These are phyloP conservation scores for Calycina herbarum DNA, from an alignment of 2,329 filamentous ascomycete genomes.

Conservation along the genomic window DNA sequence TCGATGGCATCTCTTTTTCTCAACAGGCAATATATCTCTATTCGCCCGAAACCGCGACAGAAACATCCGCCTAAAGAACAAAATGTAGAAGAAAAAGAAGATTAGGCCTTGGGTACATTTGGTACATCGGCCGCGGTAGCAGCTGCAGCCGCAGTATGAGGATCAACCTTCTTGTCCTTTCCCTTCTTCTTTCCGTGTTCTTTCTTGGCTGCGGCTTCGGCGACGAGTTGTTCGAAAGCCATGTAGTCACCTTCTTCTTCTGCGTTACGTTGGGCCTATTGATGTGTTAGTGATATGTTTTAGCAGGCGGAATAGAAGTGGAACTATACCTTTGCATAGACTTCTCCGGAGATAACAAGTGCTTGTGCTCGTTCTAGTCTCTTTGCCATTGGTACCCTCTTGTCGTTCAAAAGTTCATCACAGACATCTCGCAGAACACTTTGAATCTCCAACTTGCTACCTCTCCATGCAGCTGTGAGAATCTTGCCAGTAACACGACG, in stretches of 20 bases:
- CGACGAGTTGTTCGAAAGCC: slow-evolving; percentile 97
- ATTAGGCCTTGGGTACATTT: slow-evolving; percentile 40
- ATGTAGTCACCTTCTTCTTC: slow-evolving; percentile 99
- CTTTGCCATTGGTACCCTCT: slow-evolving; percentile 79
- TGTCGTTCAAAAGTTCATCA: slow-evolving; percentile 78
- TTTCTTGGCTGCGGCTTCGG: slow-evolving; percentile 94
- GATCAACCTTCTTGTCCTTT: slow-evolving; percentile 47
- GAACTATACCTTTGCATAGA: slow-evolving; percentile 75
- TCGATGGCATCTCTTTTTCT: too few relatives aligned
- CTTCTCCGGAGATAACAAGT: slow-evolving; percentile 81
- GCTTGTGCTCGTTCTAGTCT: slow-evolving; percentile 88
- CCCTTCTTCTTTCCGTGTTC: slow-evolving; percentile 66
- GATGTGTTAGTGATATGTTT: background rate
- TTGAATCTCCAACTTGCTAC: slow-evolving; percentile 97
- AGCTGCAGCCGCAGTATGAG: slow-evolving; percentile 27
- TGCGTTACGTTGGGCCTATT: slow-evolving; percentile 78
- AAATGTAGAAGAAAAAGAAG: background rate
- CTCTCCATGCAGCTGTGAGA: slow-evolving; percentile 91
- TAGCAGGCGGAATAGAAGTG: background rate
- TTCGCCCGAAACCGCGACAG: background rate
- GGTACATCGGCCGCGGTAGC: slow-evolving; percentile 41
- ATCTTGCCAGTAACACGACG: slow-evolving; percentile 97
- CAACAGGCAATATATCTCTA: background rate
- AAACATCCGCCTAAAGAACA: background rate
- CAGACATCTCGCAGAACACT: slow-evolving; percentile 93